phyloP scores from a whole-genome alignment of 129 eudicot species.

The Tanacetum coccineum region DNA sequence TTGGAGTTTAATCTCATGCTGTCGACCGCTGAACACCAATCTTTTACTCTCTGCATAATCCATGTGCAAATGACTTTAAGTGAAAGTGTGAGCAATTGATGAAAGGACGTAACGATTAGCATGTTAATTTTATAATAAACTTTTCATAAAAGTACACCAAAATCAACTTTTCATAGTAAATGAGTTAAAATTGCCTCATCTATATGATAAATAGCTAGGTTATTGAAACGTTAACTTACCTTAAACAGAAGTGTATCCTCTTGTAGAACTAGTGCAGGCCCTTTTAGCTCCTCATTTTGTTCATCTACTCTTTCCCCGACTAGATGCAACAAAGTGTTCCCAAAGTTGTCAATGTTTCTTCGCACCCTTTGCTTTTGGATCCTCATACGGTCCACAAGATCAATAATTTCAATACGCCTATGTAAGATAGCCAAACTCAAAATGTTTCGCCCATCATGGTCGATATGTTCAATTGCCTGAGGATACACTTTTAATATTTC shows the following conservation, averaged over 20 bases:
- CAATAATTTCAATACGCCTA: slow-evolving; percentile 16
- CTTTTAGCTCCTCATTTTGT: slow-evolving; percentile 9
- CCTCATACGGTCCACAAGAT: slow-evolving; percentile 11
- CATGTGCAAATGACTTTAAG: no score
- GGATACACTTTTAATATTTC: slow-evolving; percentile 30
- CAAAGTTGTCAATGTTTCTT: slow-evolving; percentile 24
- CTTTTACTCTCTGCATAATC: slow-evolving; percentile 33
- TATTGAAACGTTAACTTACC: slow-evolving; percentile 5
- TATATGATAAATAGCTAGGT: no score
- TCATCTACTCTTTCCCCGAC: slow-evolving; percentile 21
- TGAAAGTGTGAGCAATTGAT: no score
- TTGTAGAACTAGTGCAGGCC: slow-evolving; percentile 34
- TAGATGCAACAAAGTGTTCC: slow-evolving; percentile 43
- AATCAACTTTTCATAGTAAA: no score
- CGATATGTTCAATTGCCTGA: slow-evolving; percentile 42
- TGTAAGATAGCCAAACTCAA: slow-evolving; percentile 33
- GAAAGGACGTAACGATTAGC: no score
- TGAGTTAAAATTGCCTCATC: no score
- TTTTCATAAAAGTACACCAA: no score
- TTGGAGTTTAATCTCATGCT: slow-evolving; percentile 20
- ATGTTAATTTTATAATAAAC: no score
- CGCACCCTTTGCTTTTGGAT: slow-evolving; percentile 20
- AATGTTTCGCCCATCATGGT: slow-evolving; percentile 29
- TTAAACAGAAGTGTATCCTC: slow-evolving; percentile 31
- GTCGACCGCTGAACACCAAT: slow-evolving; percentile 8